Evolutionary conservation across 139 green algal species (phyloP).

Genomic region (Picochlorum sp.): DNA sequence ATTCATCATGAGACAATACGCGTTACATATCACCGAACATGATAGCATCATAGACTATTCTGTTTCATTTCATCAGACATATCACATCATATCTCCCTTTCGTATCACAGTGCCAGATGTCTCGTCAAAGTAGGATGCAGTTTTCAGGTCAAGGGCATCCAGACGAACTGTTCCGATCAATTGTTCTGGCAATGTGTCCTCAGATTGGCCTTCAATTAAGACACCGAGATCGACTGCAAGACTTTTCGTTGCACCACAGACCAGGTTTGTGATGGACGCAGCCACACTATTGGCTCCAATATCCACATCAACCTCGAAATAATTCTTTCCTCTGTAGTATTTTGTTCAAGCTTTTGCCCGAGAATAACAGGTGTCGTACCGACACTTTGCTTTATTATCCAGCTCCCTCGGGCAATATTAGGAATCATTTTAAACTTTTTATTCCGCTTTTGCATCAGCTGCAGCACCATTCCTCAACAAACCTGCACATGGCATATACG

Average conservation of each 20-base stretch:
- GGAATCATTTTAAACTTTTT: constrained; percentile 60
- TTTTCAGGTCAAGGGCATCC: constrained; percentile 15
- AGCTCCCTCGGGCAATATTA: constrained; percentile 43
- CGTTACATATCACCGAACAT: too few species aligned
- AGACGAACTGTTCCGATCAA: constrained; percentile 27
- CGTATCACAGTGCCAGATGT: constrained; percentile 11
- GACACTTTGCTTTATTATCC: constrained; percentile 61
- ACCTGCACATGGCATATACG: background rate
- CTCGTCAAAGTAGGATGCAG: constrained; percentile 25
- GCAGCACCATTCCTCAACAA: constrained; percentile 29
- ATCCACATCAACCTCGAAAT: constrained; percentile 37
- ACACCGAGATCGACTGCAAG: constrained; percentile 31
- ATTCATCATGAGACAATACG: too few species aligned
- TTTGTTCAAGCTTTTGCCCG: constrained; percentile 50
- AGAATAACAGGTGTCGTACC: constrained; percentile 58
- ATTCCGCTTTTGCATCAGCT: constrained; percentile 34
- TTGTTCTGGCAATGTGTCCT: constrained; percentile 27
- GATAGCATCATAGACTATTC: too few species aligned
- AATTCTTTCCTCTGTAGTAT: constrained; percentile 31
- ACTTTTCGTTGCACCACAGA: constrained; percentile 28
- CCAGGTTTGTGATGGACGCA: constrained; percentile 24
- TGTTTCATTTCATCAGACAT: too few species aligned
- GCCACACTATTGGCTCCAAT: constrained; percentile 30
- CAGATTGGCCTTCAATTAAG: constrained; percentile 24
- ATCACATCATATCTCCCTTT: background rate